Base-by-base conservation (phyloP, 306 rosid genomes). In the Rosa chinensis region DNA sequence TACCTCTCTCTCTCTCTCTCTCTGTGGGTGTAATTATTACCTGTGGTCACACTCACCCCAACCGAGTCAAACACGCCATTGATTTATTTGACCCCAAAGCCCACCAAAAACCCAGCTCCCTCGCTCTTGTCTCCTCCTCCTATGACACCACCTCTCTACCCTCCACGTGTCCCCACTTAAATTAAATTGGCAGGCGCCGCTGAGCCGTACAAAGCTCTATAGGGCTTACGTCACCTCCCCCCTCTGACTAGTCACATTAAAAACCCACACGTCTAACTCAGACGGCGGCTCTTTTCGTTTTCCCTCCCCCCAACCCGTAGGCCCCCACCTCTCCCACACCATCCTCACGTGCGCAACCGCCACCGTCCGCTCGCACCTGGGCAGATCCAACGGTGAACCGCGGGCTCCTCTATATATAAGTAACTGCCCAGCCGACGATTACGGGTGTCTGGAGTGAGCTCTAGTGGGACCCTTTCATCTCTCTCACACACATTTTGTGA, bases 371-470 rank as follows among this genome's bases (percentile, higher is more conserved):
- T 82, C 50, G 0, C 43, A 63, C 55, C 42, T 48, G 73, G 62
- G n/a, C 28, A 0, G 1, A 92, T 86, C 91, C 16, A 6, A 86
- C 89, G 93, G 76, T 42, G 32, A 39, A 12, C 17, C 25, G 35
- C 25, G 16, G 0, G 28, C 47, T 4, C 73, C 5, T 59, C 4
- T 45, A n/a, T 66, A 37, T 81, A 68, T 75, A 87, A 45, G 79
- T 76, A 78, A 82, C 89, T 93, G 93, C 88, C 89, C 84, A 87
- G 84, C 99, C 96, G 98, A 83, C 88, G 96, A 90, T 92, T 86
- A 88, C 94, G 97, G 92, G 35, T 84, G 97, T 69, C 79, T 76
- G 39, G 8, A 63, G 44, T 66, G 23, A 37, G 1, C 47, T 66
- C 18, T 1, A 0, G 95, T 90, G 95, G 97, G 97, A 77, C 93